A percentile compares a stretch with the other conserved stretches of the same genome.
phyloP scores from a whole-genome alignment of 2,329 filamentous ascomycete genomes.

The Botrytis porri region DNA sequence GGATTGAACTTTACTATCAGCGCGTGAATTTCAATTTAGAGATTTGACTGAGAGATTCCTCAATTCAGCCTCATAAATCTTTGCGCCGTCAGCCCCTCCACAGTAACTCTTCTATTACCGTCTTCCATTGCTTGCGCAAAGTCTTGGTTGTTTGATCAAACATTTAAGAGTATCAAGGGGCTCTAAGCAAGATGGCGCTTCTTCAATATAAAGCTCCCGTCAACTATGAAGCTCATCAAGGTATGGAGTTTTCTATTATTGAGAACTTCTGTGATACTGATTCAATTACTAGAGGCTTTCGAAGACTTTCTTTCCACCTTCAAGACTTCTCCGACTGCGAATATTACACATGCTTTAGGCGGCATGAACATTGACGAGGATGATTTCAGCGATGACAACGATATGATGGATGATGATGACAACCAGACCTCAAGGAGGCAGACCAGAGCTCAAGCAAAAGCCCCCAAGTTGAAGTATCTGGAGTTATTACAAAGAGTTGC shows the following conservation, averaged over 20 bases:
- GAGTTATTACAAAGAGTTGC: constrained; percentile 82
- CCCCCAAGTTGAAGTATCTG: constrained; percentile 81
- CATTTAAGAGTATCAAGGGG: constrained; percentile 21
- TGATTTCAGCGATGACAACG: constrained; percentile 83
- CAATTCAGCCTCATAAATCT: constrained; percentile 12
- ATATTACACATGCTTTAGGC: constrained; percentile 77
- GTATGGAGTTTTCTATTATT: constrained; percentile 50
- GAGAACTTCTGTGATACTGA: constrained; percentile 5
- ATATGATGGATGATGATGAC: constrained; percentile 84
- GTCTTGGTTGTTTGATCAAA: not conserved
- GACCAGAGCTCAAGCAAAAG: constrained; percentile 49
- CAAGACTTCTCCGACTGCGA: constrained; percentile 72
- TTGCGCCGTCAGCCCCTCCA: constrained; percentile 15
- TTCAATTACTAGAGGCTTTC: constrained; percentile 62
- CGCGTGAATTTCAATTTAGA: constrained; percentile 20
- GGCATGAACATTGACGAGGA: constrained; percentile 85
- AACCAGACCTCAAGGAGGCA: constrained; percentile 48
- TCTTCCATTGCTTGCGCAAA: constrained; percentile 6
- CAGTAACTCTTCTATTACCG: not conserved
- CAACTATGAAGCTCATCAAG: constrained; percentile 83
- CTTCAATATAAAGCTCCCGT: constrained; percentile 74
- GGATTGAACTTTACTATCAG: constrained; percentile 1
- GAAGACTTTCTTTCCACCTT: constrained; percentile 84
- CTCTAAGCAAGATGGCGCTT: constrained; percentile 64
- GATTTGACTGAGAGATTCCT: constrained; percentile 18